phyloP scores from a whole-genome alignment of 2,329 filamentous ascomycete genomes.

The Drechslera avenae region DNA sequence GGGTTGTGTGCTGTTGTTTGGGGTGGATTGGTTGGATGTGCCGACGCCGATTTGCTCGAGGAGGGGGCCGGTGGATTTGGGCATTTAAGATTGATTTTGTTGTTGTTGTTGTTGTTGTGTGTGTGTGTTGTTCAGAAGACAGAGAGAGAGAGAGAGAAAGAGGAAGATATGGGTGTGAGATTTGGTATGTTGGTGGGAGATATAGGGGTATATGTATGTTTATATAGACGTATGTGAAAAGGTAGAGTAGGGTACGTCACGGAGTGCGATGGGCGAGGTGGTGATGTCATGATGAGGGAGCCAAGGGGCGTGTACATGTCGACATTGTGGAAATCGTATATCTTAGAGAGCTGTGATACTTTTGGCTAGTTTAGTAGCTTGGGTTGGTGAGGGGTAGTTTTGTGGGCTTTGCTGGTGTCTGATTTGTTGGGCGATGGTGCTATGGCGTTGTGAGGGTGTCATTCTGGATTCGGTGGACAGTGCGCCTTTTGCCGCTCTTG shows the following conservation, averaged over 20 bases:
- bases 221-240: conserved; percentile 5
- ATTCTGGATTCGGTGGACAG: background rate
- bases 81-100: conserved; percentile 16
- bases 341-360: conserved; percentile 4
- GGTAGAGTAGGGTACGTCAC: conserved; percentile 14
- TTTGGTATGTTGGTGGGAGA: too few relatives aligned
- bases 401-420: background rate
- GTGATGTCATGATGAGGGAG: conserved; percentile 27
- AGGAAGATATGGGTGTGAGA: too few relatives aligned
- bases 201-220: too few relatives aligned
- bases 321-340: conserved; percentile 10
- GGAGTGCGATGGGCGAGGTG: conserved; percentile 1
- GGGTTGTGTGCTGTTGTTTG: conserved; percentile 9
- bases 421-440: background rate
- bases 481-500: too few relatives aligned
- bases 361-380: conserved; percentile 6
- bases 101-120: background rate
- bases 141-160: too few relatives aligned
- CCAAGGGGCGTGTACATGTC: background rate
- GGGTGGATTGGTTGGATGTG: conserved; percentile 13
- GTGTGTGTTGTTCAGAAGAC: too few relatives aligned
- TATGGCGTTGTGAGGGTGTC: conserved; percentile 9
- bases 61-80: conserved; percentile 32
- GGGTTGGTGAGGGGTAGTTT: background rate
- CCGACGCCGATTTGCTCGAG: conserved; percentile 25